Conservation (phyloP, 1,284 basidiomycete genomes). For the Taiwanofungus camphoratus region DNA sequence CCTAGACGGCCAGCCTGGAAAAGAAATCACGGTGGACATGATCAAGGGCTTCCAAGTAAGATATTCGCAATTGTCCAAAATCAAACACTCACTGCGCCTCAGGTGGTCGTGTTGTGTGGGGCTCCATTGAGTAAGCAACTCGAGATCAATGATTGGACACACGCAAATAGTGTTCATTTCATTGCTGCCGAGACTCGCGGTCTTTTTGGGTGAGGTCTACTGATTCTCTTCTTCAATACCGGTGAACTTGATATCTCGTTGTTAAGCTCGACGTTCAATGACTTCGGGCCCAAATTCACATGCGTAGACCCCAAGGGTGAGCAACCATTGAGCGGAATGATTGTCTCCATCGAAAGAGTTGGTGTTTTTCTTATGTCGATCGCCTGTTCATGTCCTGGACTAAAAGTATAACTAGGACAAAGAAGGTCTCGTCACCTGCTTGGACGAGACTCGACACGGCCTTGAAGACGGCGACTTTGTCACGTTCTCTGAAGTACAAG, state of each 20-base stretch:
- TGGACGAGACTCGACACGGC: constrained; percentile 97
- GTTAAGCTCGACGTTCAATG: constrained; percentile 87
- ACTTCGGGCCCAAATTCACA: constrained; percentile 93
- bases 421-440: constrained; percentile 91
- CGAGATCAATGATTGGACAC: constrained; percentile 94
- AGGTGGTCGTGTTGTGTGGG: constrained; percentile 90
- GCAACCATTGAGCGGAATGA: constrained; percentile 91
- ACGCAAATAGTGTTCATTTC: constrained; percentile 85
- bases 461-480: constrained; percentile 98
- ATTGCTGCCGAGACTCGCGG: constrained; percentile 91
- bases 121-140: constrained; percentile 78
- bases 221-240: constrained; percentile 5
- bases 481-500: constrained; percentile 96
- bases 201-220: constrained; percentile 86
- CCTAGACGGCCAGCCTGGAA: constrained; percentile 63
- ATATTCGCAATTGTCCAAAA: constrained; percentile 7
- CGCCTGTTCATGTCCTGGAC: neutral
- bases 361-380: constrained; percentile 8
- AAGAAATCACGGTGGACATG: constrained; percentile 73
- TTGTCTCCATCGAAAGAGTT: constrained; percentile 85
- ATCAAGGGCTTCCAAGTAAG: constrained; percentile 85
- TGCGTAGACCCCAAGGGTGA: constrained; percentile 97
- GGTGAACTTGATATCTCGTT: neutral
- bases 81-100: constrained; percentile 11
- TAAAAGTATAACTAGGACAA: constrained; percentile 48